These are phyloP conservation scores for Sambucus nigra DNA, from an alignment of 129 eudicot species.

Conservation along the genomic window DNA sequence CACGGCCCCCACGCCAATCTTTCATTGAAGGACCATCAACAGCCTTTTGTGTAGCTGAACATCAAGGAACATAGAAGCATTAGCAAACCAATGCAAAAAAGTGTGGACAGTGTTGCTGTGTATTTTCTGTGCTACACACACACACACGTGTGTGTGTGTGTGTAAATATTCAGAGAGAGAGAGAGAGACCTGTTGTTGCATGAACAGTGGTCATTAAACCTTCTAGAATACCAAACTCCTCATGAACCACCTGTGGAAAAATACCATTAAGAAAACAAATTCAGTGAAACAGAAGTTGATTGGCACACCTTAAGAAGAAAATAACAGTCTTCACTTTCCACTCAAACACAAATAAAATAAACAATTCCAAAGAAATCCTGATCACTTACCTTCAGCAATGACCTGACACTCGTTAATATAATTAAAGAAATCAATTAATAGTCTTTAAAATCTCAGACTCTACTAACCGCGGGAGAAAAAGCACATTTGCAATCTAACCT, in stretches of 20 bases:
- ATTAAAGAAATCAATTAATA: too few relatives aligned
- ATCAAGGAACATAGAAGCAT: constrained; percentile 2
- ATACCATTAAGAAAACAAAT: constrained; percentile 1
- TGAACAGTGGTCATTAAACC: constrained; percentile 97
- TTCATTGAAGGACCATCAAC: constrained; percentile 99
- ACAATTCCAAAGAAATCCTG: not conserved
- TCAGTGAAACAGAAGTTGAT: not conserved
- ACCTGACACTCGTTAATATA: not conserved
- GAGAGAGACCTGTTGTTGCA: constrained; percentile 80
- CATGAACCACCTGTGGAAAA: constrained; percentile 72
- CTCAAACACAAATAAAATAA: not conserved
- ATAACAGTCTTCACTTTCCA: too few relatives aligned
- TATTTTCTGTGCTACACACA: not conserved
- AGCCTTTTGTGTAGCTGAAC: constrained; percentile 87
- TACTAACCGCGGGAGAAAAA: not conserved
- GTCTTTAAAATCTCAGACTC: not conserved
- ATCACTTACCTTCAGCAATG: not conserved
- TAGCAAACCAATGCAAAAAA: not conserved
- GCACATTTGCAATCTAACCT: constrained; percentile 33
- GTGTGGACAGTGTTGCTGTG: not conserved
- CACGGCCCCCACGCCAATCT: constrained; percentile 99
- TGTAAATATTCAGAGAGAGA: not conserved
- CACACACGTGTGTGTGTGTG: not conserved
- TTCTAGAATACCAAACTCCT: constrained; percentile 92
- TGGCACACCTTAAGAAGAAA: not conserved